These are phyloP conservation scores for Metschnikowia reukaufii DNA, from an alignment of 805 yeast genomes.

Conservation along the genomic window DNA sequence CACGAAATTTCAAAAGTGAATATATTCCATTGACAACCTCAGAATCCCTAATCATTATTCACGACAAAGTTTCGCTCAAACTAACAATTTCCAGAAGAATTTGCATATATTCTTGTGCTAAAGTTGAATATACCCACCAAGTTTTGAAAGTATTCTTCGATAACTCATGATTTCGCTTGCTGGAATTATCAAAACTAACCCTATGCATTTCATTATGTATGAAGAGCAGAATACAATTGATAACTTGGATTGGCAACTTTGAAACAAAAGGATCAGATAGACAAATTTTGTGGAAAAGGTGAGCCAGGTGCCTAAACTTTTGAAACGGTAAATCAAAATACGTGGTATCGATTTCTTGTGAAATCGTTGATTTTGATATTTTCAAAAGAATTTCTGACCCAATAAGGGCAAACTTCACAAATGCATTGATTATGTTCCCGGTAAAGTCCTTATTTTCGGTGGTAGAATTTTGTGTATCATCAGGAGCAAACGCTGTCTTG, in stretches of 20 bases:
- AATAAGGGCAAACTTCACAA: too few species aligned
- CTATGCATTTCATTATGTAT: background rate
- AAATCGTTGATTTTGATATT: background rate
- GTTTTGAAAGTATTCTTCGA: background rate
- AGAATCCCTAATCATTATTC: too few species aligned
- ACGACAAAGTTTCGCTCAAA: background rate
- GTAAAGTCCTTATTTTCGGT: too few species aligned
- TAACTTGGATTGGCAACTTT: background rate
- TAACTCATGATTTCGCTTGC: background rate
- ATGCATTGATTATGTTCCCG: too few species aligned
- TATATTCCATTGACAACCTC: too few species aligned
- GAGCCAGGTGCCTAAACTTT: background rate
- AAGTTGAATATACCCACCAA: background rate
- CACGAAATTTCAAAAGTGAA: too few species aligned
- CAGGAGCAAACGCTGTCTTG: too few species aligned
- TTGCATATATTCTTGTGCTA: background rate
- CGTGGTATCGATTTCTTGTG: background rate
- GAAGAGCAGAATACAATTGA: background rate
- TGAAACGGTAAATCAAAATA: background rate
- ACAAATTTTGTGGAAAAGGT: background rate
- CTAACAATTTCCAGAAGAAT: background rate
- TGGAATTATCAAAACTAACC: background rate
- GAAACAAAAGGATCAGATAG: background rate
- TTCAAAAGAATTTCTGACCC: too few species aligned
- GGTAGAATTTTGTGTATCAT: too few species aligned